Conservation (phyloP, 345 rosid species). For the Lepidium didymum region DNA sequence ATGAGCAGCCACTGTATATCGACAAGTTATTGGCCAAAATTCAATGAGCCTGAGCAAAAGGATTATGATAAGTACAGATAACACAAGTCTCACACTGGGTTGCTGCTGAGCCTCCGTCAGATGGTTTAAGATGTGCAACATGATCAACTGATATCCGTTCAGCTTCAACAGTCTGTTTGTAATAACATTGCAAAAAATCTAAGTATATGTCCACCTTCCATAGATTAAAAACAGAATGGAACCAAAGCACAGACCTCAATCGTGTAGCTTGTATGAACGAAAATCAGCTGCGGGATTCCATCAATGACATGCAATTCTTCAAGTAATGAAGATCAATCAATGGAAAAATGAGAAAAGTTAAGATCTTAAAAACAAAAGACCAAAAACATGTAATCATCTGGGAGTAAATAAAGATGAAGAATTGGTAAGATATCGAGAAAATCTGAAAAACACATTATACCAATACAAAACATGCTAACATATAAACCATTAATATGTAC, state of each 20-base stretch:
- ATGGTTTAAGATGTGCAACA: slow-evolving; percentile 97
- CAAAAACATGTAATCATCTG: background rate
- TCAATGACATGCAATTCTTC: slow-evolving; percentile 93
- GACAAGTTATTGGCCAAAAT: background rate
- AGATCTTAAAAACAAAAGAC: background rate
- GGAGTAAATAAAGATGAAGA: background rate
- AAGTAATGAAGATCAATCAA: slow-evolving; percentile 17
- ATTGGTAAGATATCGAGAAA: background rate
- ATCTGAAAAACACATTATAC: background rate
- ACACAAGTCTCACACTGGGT: slow-evolving; percentile 56
- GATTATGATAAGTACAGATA: background rate
- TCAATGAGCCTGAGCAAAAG: background rate
- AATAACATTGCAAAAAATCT: background rate
- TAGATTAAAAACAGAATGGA: background rate
- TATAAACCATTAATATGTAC: background rate
- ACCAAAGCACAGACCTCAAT: slow-evolving; percentile 55
- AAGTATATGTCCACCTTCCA: background rate
- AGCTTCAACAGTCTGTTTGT: slow-evolving; percentile 86
- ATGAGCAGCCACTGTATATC: slow-evolving; percentile 90
- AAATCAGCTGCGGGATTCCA: slow-evolving; percentile 91
- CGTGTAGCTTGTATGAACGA: slow-evolving; percentile 81
- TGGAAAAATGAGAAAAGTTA: background rate
- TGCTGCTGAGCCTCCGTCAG: slow-evolving; percentile 94
- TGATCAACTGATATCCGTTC: slow-evolving; percentile 97
- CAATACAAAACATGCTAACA: background rate